phyloP scores from a whole-genome alignment of 441 rosid species.

The Sinapis alba region DNA sequence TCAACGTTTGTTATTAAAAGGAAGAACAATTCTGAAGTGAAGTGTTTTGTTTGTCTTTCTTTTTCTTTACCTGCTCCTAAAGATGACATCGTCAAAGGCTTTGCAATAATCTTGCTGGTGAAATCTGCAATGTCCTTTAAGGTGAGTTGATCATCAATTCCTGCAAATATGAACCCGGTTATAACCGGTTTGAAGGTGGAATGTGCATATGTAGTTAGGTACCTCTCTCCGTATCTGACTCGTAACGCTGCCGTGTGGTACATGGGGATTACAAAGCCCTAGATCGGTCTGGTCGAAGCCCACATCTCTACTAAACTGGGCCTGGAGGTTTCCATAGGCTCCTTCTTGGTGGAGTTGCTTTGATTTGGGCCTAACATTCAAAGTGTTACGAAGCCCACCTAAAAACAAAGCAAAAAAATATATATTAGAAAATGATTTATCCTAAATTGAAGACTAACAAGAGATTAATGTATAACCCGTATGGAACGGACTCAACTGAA shows the following conservation, averaged over 20 bases:
- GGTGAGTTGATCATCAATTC: too few species aligned
- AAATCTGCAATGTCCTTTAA: conserved; percentile 47
- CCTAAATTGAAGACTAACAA: conserved; percentile 33
- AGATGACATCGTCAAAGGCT: conserved; percentile 60
- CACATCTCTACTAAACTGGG: neutral
- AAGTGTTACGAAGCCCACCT: neutral
- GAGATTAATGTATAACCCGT: conserved; percentile 10
- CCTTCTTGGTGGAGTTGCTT: neutral
- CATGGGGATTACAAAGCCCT: too few species aligned
- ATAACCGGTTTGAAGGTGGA: conserved; percentile 3
- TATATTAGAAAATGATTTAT: neutral
- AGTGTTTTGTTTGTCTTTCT: too few species aligned
- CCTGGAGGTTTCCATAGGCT: neutral
- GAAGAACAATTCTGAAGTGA: neutral
- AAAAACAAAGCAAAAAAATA: neutral
- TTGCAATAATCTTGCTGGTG: conserved; percentile 51
- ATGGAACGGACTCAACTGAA: conserved; percentile 18
- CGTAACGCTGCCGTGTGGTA: too few species aligned
- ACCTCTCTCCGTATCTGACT: conserved; percentile 55
- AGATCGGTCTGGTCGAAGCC: neutral
- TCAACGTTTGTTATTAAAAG: neutral
- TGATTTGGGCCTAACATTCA: neutral
- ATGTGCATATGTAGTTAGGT: neutral
- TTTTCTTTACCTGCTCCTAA: too few species aligned
- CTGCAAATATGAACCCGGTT: conserved; percentile 31